Evolutionary conservation across 1,284 basidiomycete genomes (phyloP), one percentile per base, ranked within the genome.

Genomic region (Cryptococcus floricola): DNA sequence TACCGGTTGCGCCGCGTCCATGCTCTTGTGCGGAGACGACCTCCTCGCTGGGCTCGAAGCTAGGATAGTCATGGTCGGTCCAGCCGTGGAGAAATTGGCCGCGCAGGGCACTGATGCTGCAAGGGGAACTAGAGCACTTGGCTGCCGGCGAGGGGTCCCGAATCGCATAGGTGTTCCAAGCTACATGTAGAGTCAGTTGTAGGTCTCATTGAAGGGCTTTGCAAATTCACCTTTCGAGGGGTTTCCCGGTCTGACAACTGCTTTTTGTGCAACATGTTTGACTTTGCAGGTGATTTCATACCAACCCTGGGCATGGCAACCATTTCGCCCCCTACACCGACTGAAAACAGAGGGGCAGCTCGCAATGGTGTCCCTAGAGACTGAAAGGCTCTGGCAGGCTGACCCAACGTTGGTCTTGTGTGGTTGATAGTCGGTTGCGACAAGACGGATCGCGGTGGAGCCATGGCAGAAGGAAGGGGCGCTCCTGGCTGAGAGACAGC

Each of bases 341-440:
- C 53, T 6, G 61, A 60, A 34, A 63, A 57, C 23, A 61, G 38
- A 7, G 57, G 61, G 4, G 55, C 56, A 10, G 31, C 28, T 5
- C 49, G 52, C 27, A 54, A 16, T 19, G 52, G 49, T 28, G 50
- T 39, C 10, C 48, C 45, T 25, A 27, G 48, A 6, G 51, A 23
- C n/a, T 62, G 48, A n/a, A 64, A 47, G n/a, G 62, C 42, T 12
- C 65, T 60, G 12, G 63, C 58, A 13, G 66, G 66, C n/a, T 60
- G 52, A 25, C 66, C 66, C 12, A 67, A 41, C 13, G 60, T 55
- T 1, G 60, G 57, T 41, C 61, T 39, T 1, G 48, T 52, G 3
- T 49, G 34, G 9, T 52, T 37, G 9, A 44, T 45, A 18, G 47
- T 34, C 41, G 16, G 41, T 16, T 42, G 41, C 14, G 19, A n/a